Conservation (phyloP, 768 basidiomycete genomes). For the Lentinula aciculospora region DNA sequence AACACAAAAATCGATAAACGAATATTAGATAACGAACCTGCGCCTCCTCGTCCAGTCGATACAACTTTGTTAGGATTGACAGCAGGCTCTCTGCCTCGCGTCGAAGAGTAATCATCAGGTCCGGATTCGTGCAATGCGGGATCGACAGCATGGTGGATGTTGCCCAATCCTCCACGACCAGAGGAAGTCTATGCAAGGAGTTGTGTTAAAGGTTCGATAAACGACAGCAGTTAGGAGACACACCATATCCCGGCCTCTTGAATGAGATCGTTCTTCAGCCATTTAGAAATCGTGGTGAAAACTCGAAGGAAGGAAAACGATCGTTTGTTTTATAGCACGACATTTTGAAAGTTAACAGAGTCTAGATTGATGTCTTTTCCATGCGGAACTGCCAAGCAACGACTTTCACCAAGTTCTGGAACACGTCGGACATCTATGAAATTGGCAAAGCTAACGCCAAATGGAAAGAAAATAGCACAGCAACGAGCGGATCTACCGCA, state of each 20-base stretch:
- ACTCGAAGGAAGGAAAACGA: neutral
- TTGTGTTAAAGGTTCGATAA: neutral
- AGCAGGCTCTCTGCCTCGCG: conserved; percentile 58
- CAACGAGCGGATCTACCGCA: too few relatives aligned
- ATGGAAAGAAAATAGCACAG: too few relatives aligned
- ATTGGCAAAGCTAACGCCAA: too few relatives aligned
- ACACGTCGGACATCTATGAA: too few relatives aligned
- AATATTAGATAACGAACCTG: neutral
- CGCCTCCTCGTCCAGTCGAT: conserved; percentile 8
- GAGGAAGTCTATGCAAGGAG: conserved; percentile 37
- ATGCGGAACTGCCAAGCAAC: too few relatives aligned
- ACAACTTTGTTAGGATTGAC: conserved; percentile 29
- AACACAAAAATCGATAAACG: neutral
- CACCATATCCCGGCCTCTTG: conserved; percentile 1
- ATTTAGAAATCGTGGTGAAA: too few relatives aligned
- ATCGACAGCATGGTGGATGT: conserved; percentile 47
- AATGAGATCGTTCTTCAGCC: conserved; percentile 2
- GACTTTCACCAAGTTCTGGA: too few relatives aligned
- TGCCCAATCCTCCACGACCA: conserved; percentile 66
- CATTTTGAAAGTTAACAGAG: too few relatives aligned
- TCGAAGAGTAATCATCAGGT: conserved; percentile 49
- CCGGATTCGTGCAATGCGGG: conserved; percentile 39
- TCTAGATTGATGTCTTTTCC: too few relatives aligned
- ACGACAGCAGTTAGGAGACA: neutral
- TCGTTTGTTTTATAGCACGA: too few relatives aligned